phyloP scores from a whole-genome alignment of 2,329 filamentous ascomycete genomes.

The Fusarium torulosum region DNA sequence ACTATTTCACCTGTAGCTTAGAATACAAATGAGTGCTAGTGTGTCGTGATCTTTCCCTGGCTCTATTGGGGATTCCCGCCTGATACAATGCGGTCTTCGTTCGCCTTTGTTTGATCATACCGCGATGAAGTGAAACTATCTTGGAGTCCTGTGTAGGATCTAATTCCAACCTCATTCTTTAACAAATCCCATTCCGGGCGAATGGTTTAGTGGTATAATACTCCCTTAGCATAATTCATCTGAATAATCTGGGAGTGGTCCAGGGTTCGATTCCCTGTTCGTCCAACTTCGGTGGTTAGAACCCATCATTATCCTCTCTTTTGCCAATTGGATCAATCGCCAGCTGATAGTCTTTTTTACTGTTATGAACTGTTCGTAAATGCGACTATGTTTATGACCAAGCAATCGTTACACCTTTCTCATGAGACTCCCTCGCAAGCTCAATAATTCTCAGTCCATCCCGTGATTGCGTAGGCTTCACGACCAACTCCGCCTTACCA shows the following conservation, averaged over 20 bases:
- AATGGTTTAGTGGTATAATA: slow-evolving; percentile 33
- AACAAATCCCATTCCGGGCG: slow-evolving; percentile 9
- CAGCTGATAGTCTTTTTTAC: no score
- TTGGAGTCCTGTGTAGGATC: fast-evolving
- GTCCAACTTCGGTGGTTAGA: slow-evolving; percentile 16
- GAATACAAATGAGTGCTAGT: no score
- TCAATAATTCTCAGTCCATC: slow-evolving; percentile 55
- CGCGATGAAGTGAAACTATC: no score
- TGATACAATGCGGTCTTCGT: no score
- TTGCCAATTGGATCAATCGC: background rate
- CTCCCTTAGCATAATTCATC: slow-evolving; percentile 22
- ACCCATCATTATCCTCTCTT: slow-evolving; percentile 12
- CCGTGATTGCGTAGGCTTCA: slow-evolving; percentile 55
- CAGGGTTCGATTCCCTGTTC: slow-evolving; percentile 37
- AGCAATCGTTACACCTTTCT: slow-evolving; percentile 49
- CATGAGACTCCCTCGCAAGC: slow-evolving; percentile 56
- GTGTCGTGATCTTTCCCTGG: no score
- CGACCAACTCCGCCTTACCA: slow-evolving; percentile 54
- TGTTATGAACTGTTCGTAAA: no score
- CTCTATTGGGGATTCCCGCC: no score
- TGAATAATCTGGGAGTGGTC: slow-evolving; percentile 22
- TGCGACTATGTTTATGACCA: slow-evolving; percentile 33
- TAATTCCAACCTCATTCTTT: fast-evolving
- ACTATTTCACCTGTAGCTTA: no score
- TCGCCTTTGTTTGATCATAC: no score